Evolutionary conservation across 2,329 filamentous ascomycete genomes (phyloP), one percentile per base, ranked within the genome.

Genomic region (Fusarium robinianum): DNA sequence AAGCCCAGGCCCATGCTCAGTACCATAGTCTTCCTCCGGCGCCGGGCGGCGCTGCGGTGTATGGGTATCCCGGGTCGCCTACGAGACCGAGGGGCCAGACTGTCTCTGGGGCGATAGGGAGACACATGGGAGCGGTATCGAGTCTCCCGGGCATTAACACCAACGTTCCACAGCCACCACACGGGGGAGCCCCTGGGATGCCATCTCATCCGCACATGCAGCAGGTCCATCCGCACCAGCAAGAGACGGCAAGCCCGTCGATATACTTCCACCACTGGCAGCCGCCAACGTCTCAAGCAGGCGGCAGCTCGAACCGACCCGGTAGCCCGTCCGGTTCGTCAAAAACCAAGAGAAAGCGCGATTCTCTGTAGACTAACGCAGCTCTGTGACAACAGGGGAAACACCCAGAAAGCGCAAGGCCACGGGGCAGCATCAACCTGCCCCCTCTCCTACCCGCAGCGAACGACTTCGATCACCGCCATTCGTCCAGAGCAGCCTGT

Each of bases 221-320:
- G 61, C 79, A 75, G 63, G 75, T 71, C 25, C 77, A 81, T 41
- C 40, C 77, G 21, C 49, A 79, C 46, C 81, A 84, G 58, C 79
- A 86, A 55, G 81, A 83, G 22, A 16, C 51, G 52, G 78, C 82
- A 12, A 88, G 87, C 26, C 83, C 86, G 1, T 87, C 85, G 15
- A 87, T 95, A 33, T 94, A 89, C 67, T 96, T 96, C 66, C 89
- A 95, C 63, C 89, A 95, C 65, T 96, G 90, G 90, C 87, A 92
- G 47, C 90, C 90, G 31, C 90, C 90, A 10, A 79, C 77, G 15
- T 79, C 82, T 51, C 79, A 87, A 67, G 74, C 76, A 53, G 77
- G 79, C 47, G 71, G 76, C 49, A 72, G 77, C 64, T 75, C 79
- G 44, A 81, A 83, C 60, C 84, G 87, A 64, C 85, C 87, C 49